Base-by-base conservation (phyloP, 768 basidiomycete species). In the Suillus hirtellus region DNA sequence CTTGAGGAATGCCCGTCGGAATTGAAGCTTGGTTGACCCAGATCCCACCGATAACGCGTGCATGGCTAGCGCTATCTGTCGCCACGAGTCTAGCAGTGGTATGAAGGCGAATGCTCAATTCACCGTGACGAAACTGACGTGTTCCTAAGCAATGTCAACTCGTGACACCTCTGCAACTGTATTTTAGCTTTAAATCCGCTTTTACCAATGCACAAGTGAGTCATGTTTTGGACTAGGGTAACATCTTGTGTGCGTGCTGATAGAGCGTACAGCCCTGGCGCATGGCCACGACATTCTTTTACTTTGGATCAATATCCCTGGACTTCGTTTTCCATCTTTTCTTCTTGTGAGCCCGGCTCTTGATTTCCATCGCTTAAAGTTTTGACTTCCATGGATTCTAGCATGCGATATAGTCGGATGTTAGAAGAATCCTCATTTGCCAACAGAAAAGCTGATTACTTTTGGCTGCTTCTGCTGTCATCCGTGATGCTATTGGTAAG, bases 271-370 rank as follows among this genome's bases (percentile, higher is more conserved):
- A 97, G 94, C 82, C 89, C 67, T 98, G 95, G 95, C 85, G 96
- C 35, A 83, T 87, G 53, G 75, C 89, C 47, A 96, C 95, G 35
- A 96, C 92, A 12, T 99, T 99, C 83, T 89, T 95, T 70, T 99
- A 96, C 77, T 99, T 98, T 77, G 97, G 96, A 12, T 85, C 89
- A 1, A 86, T 99, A 71, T 94, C 92, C 4, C 79, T 99, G 24
- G 96, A 99, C 75, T 94, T 98, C 69, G 84, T 96, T 63, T 97
- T 99, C 77, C 96, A 99, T 74, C 83, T 99, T 60, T 98, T 98
- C 82, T 99, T 99, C 83, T 97, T 99, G 96, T 96, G 73, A 75
- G 95, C 80, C 12, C 24, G 12, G 42, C 24, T 19, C 6, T 31
- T n/a, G 1, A 34, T 19, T 43, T 35, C 11, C n/a, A 31, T 27